Evolutionary conservation across 805 yeast species (phyloP), one percentile per base, ranked within the genome.

Genomic region (Metschnikowia orientalis): DNA sequence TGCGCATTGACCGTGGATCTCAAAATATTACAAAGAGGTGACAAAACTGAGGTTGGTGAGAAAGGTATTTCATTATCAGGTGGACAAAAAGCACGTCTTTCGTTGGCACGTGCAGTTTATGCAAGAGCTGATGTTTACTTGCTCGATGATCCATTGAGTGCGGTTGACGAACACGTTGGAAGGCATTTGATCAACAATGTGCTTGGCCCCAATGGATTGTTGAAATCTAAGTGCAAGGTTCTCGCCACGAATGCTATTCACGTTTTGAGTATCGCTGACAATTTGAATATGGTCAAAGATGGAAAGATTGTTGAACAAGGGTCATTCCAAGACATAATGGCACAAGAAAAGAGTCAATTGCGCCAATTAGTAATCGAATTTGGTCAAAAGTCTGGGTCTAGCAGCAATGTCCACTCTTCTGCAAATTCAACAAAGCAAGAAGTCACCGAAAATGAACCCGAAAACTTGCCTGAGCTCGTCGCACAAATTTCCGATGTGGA

Each of bases 131-230:
- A 92, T 53, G 76, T 92, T 18, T 88, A 86, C 55, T 62, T 92
- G 24, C 62, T 92, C 42, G 98, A 92, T 57, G 98, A 92, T 59
- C 85, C 95, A 7, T 71, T 92, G 39, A 82, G 95, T 55, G 98
- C 98, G 16, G 98, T 92, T 25, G 98, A 92, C 61, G 97, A 88
- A 49, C 98, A 92, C 56, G 98, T 92, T 42, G 90, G 95, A 8
- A 78, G 77, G 44, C 95, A 87, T 52, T 67, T 92, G 48, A 79
- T 84, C 45, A 80, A 79, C 45, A 79, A 83, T 51, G 95, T 89
- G 13, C 67, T 89, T 36, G 94, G 96, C 13, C 77, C 86, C 10
- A 61, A 73, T 19, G 97, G 97, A 40, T 65, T 89, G 44, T 64
- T 89, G 47, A 73, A 75, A 25, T 51, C 83, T 18, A 87, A 86